These are phyloP conservation scores for Ceratobasidium theobromae DNA, from an alignment of 1,284 basidiomycete species.

Conservation along the genomic window DNA sequence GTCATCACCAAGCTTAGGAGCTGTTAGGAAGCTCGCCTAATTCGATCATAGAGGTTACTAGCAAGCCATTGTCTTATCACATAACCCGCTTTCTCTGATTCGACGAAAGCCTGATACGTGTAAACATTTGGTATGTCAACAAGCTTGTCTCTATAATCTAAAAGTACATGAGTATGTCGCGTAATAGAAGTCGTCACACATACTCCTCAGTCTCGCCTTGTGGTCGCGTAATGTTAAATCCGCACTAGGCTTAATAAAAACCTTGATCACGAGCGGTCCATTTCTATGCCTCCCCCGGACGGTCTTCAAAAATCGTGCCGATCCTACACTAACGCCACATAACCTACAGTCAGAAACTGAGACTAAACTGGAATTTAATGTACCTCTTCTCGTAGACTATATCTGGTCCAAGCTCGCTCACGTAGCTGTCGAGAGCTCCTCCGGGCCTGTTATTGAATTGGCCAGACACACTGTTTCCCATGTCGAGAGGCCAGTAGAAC, in stretches of 20 bases:
- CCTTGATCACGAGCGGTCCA: constrained; percentile 74
- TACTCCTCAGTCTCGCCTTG: constrained; percentile 68
- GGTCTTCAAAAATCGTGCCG: constrained; percentile 94
- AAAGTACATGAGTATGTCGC: not conserved
- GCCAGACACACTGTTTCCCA: constrained; percentile 38
- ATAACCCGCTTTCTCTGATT: constrained; percentile 96
- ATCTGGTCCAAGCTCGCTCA: constrained; percentile 82
- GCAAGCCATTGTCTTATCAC: constrained; percentile 94
- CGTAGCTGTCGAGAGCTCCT: constrained; percentile 84
- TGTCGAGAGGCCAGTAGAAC: constrained; percentile 14
- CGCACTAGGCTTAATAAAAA: constrained; percentile 81
- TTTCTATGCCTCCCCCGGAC: constrained; percentile 74
- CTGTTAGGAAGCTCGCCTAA: constrained; percentile 65
- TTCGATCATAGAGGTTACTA: constrained; percentile 94
- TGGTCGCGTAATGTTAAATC: constrained; percentile 67
- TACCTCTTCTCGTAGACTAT: constrained; percentile 90
- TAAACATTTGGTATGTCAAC: constrained; percentile 86
- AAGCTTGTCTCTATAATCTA: constrained; percentile 84
- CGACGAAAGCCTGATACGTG: constrained; percentile 86
- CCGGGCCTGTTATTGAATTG: constrained; percentile 31
- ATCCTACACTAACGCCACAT: constrained; percentile 62
- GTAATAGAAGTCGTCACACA: constrained; percentile 37
- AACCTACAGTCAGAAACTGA: not conserved
- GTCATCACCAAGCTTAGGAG: not conserved
- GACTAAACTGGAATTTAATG: constrained; percentile 35